phyloP scores from a whole-genome alignment of 352 stramenopile genomes.

The Globisporangium barbulae region DNA sequence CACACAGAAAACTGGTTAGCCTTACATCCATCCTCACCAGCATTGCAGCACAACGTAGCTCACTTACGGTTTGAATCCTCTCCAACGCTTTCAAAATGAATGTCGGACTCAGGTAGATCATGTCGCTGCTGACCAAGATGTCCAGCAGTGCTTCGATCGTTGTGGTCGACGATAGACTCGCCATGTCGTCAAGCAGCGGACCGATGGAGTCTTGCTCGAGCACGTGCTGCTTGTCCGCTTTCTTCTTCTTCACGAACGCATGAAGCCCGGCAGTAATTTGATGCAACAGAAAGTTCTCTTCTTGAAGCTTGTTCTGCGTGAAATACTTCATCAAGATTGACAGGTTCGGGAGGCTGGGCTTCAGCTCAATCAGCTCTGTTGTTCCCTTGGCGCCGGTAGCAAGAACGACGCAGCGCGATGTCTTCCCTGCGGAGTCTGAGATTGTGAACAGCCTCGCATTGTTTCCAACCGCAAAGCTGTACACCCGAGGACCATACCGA shows the following conservation, averaged over 20 bases:
- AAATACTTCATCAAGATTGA: slow-evolving; percentile 83
- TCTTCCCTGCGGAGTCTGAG: slow-evolving; percentile 30
- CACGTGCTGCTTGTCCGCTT: slow-evolving; percentile 26
- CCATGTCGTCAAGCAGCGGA: slow-evolving; percentile 62
- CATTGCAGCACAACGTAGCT: neutral
- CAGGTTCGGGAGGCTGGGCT: slow-evolving; percentile 45
- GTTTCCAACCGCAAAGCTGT: slow-evolving; percentile 66
- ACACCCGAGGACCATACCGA: slow-evolving; percentile 69
- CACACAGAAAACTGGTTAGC: neutral
- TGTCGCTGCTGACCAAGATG: slow-evolving; percentile 58
- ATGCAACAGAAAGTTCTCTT: slow-evolving; percentile 84
- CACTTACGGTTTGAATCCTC: slow-evolving; percentile 55
- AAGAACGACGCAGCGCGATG: slow-evolving; percentile 57
- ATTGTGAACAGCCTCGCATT: slow-evolving; percentile 65
- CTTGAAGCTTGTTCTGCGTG: slow-evolving; percentile 81
- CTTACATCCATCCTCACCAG: neutral
- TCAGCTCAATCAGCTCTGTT: slow-evolving; percentile 61
- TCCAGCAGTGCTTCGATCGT: slow-evolving; percentile 74
- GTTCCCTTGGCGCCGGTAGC: slow-evolving; percentile 25
- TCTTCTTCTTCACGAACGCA: slow-evolving; percentile 69
- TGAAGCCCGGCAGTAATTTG: slow-evolving; percentile 73
- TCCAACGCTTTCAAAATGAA: slow-evolving; percentile 66
- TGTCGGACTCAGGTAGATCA: slow-evolving; percentile 45
- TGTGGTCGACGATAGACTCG: slow-evolving; percentile 52
- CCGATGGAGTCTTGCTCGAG: slow-evolving; percentile 52